Conservation (phyloP, 352 stramenopile genomes). For the Phytopythium helicoides region DNA sequence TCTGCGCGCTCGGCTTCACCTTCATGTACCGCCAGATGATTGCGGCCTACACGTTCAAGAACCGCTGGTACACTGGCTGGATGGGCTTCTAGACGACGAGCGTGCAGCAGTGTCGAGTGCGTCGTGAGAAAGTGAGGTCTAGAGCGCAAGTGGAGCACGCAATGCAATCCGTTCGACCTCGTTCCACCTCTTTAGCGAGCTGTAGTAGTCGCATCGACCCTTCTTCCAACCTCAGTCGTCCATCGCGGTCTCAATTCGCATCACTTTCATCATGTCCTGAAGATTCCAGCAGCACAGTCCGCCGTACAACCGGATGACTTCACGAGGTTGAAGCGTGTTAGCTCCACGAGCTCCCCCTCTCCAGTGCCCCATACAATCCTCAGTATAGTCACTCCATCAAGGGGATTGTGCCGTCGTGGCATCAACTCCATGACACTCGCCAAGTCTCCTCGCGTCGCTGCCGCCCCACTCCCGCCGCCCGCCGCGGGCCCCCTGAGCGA, state of each 20-base stretch:
- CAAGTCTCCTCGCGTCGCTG: neutral
- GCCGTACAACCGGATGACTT: too few species aligned
- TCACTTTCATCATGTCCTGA: too few species aligned
- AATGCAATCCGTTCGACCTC: too few species aligned
- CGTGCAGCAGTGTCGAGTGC: neutral
- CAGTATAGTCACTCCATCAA: conserved; percentile 5
- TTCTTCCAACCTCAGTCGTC: too few species aligned
- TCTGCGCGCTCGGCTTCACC: conserved; percentile 65
- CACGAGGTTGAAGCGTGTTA: too few species aligned
- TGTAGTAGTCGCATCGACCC: too few species aligned
- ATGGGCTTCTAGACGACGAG: conserved; percentile 83
- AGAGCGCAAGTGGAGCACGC: too few species aligned
- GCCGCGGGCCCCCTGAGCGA: conserved; percentile 2
- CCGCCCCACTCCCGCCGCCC: neutral
- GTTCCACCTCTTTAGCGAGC: too few species aligned
- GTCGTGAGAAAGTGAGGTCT: neutral
- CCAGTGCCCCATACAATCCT: neutral
- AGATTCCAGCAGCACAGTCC: too few species aligned
- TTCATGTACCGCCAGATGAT: conserved; percentile 88
- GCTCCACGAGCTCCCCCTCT: too few species aligned
- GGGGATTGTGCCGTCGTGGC: neutral
- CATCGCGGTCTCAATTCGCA: too few species aligned
- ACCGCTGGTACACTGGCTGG: conserved; percentile 86
- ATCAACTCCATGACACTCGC: neutral
- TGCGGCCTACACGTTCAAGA: conserved; percentile 84